Base-by-base conservation (phyloP, 805 yeast genomes). In the Pichia heedii region DNA sequence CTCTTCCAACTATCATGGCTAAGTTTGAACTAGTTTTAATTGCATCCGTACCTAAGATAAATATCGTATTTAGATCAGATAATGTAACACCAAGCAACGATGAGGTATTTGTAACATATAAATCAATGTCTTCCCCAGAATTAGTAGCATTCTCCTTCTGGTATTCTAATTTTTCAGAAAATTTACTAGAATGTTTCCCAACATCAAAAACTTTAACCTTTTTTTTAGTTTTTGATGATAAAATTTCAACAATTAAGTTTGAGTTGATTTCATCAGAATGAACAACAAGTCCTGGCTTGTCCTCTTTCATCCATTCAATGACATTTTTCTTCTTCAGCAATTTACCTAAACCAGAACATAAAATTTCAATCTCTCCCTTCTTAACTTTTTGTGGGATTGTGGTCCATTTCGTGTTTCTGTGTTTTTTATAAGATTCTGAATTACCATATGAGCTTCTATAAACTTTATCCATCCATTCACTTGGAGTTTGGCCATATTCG, bases 1-100 rank as follows among this genome's bases (percentile, higher is more conserved):
- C 51, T 33, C 65, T 49, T 4, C 65, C 61, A 1, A 53, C 49
- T 1, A 63, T 37, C 18, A 47, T 46, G 3, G 54, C 51, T 36
- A 65, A 51, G 10, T 47, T 42, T 1, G 51, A 37, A 3, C 45
- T 24, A 34, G 49, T 55, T 38, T 55, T 51, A 9, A 65, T 48
- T 1, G 62, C 45, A 40, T 65, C 66, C 9, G 59, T 43, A 3
- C 69, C 69, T 6, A 64, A 47, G 20, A 59, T 46, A 15, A 65
- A 41, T 1, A 60, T 50, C 7, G 52, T 45, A 10, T 53, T 44
- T n/a, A 62, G 44, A 3, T 56, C 56, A 26, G 54, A 48, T 40
- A 63, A 53, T 1, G 56, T 45, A 19, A 60, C 15, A 6, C 68
- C 66, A 3, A 53, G 40, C 11, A 64, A 40, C 3, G 54, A 34